Evolutionary conservation across 768 basidiomycete genomes (phyloP), one percentile per base, ranked within the genome.

Genomic region (Auricularia auricula-judae): DNA sequence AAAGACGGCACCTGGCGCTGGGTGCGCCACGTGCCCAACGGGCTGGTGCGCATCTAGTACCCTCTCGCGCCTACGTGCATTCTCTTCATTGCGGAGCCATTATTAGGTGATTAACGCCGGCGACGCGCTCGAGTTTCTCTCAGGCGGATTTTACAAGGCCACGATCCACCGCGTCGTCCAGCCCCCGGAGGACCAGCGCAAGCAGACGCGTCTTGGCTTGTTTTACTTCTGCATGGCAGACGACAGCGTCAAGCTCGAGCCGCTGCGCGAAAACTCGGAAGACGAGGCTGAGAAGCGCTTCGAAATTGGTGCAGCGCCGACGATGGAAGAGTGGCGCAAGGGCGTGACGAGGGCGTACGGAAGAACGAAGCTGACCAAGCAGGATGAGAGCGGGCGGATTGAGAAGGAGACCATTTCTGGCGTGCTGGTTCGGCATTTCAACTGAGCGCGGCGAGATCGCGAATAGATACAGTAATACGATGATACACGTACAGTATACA

Each of bases 91-190:
- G 3, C 8, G 2, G 39, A 2, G 8, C 39, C 8, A 36, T 8
- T 39, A n/a, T 16, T 34, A 85, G 85, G 71, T 77, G 29, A 70
- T 77, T 62, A 76, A 77, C 64, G 70, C 72, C 39, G 76, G 76
- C 18, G 76, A 77, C 63, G 68, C 71, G 5, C 70, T 74, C 36
- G 74, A 75, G 64, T 75, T 75, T 64, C 62, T 75, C 43, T 71
- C 76, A 4, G 76, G 74, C 5, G 76, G 76, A 12, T 76, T 70
- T 67, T 76, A 74, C 65, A 75, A 74, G 66, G 71, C 72, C 11
- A 76, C 76, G 1, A 72, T 77, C 47, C 76, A 77, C 66, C 76
- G 76, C 53, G 76, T 77, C 53, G 67, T 75, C 14, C 75, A 76
- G 64, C 76, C 76, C 10, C 76, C 76, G 1, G 64, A 63, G 33